Conservation (phyloP, 306 rosid species). For the apple (Malus domestica) region DNA sequence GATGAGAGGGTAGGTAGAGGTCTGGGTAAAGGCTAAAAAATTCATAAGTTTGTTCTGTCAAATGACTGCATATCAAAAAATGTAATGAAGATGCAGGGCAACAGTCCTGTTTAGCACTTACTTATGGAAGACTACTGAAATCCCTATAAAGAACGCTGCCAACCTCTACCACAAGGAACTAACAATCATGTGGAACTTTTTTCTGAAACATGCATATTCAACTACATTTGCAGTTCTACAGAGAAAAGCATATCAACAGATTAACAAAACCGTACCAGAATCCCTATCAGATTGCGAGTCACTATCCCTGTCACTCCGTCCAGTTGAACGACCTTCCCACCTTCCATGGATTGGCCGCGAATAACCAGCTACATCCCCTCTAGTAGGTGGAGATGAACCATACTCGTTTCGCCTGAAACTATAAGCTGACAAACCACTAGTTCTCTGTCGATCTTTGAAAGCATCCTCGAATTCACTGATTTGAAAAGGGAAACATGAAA, state of each 20-base stretch:
- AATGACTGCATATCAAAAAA: not conserved
- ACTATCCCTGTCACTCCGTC: conserved; percentile 63
- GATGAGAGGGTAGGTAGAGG: not conserved
- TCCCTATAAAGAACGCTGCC: not conserved
- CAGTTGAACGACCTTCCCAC: conserved; percentile 82
- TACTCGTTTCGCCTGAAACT: conserved; percentile 60
- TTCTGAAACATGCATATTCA: not conserved
- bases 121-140: not conserved
- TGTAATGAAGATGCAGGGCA: not conserved
- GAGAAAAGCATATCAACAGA: not conserved
- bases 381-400: conserved; percentile 83
- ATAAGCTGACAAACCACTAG: conserved; percentile 52
- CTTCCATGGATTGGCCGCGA: conserved; percentile 68
- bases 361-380: conserved; percentile 53
- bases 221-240: not conserved
- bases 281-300: conserved; percentile 81
- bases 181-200: not conserved
- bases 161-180: not conserved
- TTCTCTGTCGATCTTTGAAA: conserved; percentile 60
- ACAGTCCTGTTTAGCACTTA: not conserved
- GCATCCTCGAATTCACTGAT: conserved; percentile 79
- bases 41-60: not conserved
- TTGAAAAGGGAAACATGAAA: not conserved
- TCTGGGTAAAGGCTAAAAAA: not conserved
- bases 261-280: conserved; percentile 53